phyloP scores from a whole-genome alignment of 805 yeast species.

The Barnettozyma vustinii region DNA sequence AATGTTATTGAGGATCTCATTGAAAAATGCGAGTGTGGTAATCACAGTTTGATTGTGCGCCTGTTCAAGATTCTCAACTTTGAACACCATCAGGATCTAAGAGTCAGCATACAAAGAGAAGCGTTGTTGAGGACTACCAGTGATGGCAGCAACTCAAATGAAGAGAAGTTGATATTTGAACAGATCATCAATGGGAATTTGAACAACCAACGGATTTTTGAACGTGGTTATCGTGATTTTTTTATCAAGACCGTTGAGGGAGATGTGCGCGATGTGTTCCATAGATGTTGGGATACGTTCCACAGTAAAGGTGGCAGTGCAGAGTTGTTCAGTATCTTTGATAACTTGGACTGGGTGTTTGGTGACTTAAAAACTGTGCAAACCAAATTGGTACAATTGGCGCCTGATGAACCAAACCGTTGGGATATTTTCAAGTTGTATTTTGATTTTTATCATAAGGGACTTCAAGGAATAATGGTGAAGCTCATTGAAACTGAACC shows the following conservation, averaged over 20 bases:
- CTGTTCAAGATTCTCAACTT: conserved; percentile 71
- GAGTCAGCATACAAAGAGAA: conserved; percentile 26
- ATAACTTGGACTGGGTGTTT: conserved; percentile 77
- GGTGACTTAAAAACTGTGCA: conserved; percentile 69
- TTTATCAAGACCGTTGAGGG: conserved; percentile 55
- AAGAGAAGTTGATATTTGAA: conserved; percentile 27
- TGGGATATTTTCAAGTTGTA: conserved; percentile 71
- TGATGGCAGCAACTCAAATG: conserved; percentile 13
- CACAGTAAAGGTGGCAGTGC: conserved; percentile 34
- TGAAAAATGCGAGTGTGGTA: conserved; percentile 68
- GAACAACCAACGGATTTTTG: conserved; percentile 33
- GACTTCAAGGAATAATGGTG: conserved; percentile 58
- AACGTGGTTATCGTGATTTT: conserved; percentile 54
- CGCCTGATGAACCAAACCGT: conserved; percentile 62
- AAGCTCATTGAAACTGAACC: conserved; percentile 67
- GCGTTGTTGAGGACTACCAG: conserved; percentile 22
- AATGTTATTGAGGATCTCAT: conserved; percentile 65
- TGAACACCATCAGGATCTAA: conserved; percentile 76
- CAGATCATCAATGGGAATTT: conserved; percentile 36
- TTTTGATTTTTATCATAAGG: conserved; percentile 60
- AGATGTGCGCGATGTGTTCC: conserved; percentile 62
- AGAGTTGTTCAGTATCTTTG: conserved; percentile 48
- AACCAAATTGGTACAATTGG: conserved; percentile 48
- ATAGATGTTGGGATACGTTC: conserved; percentile 54
- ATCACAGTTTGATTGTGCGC: conserved; percentile 62